Evolutionary conservation across 2,329 filamentous ascomycete species (phyloP).

Genomic region (Colletotrichum cordylinicola): DNA sequence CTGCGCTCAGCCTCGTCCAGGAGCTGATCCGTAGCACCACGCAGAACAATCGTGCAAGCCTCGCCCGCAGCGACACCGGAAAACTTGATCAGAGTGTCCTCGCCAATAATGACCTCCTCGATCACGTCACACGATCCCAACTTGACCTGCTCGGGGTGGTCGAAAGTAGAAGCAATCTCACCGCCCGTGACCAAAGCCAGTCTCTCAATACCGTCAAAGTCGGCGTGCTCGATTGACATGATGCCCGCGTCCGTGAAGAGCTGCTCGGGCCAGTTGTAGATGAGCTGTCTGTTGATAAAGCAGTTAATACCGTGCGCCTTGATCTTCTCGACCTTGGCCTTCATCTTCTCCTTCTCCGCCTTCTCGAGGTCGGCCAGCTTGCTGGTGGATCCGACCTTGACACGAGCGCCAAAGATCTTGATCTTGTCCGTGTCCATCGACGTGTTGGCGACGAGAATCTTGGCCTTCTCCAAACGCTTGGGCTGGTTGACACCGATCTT

Average conservation of each 20-base stretch:
- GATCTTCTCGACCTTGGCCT: slow-evolving; percentile 98
- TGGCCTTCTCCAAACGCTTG: slow-evolving; percentile 95
- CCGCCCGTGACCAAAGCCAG: slow-evolving; percentile 94
- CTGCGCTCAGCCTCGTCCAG: slow-evolving; percentile 96
- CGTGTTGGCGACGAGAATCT: slow-evolving; percentile 97
- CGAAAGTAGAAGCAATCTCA: slow-evolving; percentile 97
- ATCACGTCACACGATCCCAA: slow-evolving; percentile 94
- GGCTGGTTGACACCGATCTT: slow-evolving; percentile 99
- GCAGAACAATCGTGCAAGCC: slow-evolving; percentile 95
- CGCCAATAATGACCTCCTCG: slow-evolving; percentile 97
- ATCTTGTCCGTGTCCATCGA: slow-evolving; percentile 99
- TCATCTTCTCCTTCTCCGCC: slow-evolving; percentile 99
- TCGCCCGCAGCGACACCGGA: slow-evolving; percentile 92
- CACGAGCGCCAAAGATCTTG: slow-evolving; percentile 97
- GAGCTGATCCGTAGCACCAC: slow-evolving; percentile 94
- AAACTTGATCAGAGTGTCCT: slow-evolving; percentile 97
- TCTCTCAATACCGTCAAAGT: slow-evolving; percentile 97
- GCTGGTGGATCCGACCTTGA: slow-evolving; percentile 95
- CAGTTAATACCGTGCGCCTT: slow-evolving; percentile 99
- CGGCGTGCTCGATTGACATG: slow-evolving; percentile 97
- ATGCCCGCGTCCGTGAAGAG: slow-evolving; percentile 98
- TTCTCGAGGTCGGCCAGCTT: slow-evolving; percentile 98
- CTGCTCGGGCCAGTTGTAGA: slow-evolving; percentile 99
- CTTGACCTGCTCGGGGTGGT: slow-evolving; percentile 97
- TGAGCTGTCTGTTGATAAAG: slow-evolving; percentile 98